Evolutionary conservation across 1,139 yeast genomes (phyloP).

Genomic region (Geotrichum fermentans): DNA sequence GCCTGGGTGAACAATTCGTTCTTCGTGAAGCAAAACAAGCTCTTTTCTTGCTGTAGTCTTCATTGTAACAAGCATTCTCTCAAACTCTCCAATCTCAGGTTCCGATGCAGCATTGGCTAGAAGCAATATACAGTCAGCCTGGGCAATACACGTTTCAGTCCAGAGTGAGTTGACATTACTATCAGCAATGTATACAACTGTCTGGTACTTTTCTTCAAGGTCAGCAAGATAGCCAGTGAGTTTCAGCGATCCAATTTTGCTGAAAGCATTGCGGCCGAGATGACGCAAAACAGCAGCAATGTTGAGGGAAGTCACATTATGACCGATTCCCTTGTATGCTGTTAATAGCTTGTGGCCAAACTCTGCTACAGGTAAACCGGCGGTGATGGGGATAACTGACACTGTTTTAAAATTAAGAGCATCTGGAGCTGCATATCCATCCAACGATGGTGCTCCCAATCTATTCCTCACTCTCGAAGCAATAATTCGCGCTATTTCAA

Average conservation of each 20-base stretch:
- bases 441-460: conserved; percentile 23
- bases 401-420: conserved; percentile 58
- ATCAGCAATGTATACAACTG: conserved; percentile 84
- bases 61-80: conserved; percentile 63
- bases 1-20: conserved; percentile 76
- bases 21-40: conserved; percentile 77
- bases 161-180: conserved; percentile 77
- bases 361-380: conserved; percentile 77
- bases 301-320: conserved; percentile 70
- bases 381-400: conserved; percentile 72
- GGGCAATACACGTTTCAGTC: conserved; percentile 90
- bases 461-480: conserved; percentile 56
- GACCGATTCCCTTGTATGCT: conserved; percentile 68
- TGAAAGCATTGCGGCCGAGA: conserved; percentile 90
- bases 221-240: conserved; percentile 87
- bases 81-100: conserved; percentile 80
- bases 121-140: conserved; percentile 76
- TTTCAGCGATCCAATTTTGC: conserved; percentile 76
- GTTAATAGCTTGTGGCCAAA: conserved; percentile 70
- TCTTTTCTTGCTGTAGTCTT: conserved; percentile 89
- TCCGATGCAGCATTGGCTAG: conserved; percentile 51
- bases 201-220: conserved; percentile 81
- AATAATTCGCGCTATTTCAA: conserved; percentile 81
- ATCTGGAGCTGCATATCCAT: conserved; percentile 12
- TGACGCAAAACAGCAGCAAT: conserved; percentile 76